Evolutionary conservation across 2,329 filamentous ascomycete species (phyloP).

Genomic region (Talaromyces sp.): DNA sequence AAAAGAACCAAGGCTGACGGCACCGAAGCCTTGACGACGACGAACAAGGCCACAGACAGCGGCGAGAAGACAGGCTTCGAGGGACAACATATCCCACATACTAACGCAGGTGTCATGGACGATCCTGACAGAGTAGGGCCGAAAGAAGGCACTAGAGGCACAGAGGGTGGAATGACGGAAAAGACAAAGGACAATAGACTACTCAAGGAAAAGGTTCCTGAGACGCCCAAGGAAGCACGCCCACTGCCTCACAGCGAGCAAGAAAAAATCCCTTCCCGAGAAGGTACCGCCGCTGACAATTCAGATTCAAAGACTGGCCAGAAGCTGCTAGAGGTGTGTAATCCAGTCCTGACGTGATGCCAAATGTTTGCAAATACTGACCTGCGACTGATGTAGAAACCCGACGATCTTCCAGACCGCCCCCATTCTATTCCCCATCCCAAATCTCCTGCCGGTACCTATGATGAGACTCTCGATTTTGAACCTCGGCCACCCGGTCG

Average conservation of each 20-base stretch:
- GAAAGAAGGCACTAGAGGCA: conserved; percentile 82
- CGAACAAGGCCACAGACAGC: conserved; percentile 17
- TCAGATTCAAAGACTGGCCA: conserved; percentile 40
- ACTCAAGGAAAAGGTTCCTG: conserved; percentile 69
- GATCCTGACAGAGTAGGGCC: conserved; percentile 72
- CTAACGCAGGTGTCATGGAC: conserved; percentile 83
- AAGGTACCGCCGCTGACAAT: conserved; percentile 30
- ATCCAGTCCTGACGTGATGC: neutral
- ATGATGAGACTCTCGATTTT: conserved; percentile 28
- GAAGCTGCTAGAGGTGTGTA: conserved; percentile 51
- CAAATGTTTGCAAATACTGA: neutral
- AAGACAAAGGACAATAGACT: conserved; percentile 74
- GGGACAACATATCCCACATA: conserved; percentile 45
- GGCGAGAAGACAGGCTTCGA: conserved; percentile 37
- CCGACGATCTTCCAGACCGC: conserved; percentile 71
- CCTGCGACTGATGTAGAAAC: conserved; percentile 61
- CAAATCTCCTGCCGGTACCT: conserved; percentile 50
- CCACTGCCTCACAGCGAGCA: conserved; percentile 78
- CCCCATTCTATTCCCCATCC: conserved; percentile 68
- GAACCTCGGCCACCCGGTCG: conserved; percentile 24
- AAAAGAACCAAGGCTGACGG: conserved; percentile 34
- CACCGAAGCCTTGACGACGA: conserved; percentile 19
- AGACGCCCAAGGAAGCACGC: conserved; percentile 78
- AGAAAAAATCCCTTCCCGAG: conserved; percentile 54
- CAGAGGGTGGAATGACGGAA: conserved; percentile 81